Evolutionary conservation across 257 asterid species (phyloP).

Genomic region (Echites panduratus): DNA sequence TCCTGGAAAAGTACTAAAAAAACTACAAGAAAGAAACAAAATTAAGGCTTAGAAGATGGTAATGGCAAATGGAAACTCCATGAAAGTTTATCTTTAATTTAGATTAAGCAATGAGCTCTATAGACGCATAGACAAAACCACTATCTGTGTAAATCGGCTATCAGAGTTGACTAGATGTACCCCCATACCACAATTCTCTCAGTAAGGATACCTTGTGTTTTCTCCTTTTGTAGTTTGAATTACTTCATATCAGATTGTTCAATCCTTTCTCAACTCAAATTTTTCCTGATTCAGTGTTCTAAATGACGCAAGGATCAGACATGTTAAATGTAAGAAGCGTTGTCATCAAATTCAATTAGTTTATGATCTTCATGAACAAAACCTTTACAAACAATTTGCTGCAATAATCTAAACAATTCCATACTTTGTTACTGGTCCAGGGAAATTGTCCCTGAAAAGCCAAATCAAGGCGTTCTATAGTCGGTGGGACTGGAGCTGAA

Average conservation of each 20-base stretch:
- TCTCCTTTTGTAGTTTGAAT: background rate
- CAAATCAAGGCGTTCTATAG: background rate
- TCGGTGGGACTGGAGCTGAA: background rate
- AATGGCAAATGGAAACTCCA: background rate
- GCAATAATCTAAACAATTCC: background rate
- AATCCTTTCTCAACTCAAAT: background rate
- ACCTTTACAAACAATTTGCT: background rate
- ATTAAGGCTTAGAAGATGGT: background rate
- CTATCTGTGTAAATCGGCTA: background rate
- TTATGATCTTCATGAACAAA: background rate
- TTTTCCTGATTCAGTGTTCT: background rate
- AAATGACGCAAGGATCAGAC: background rate
- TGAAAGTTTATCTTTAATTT: background rate
- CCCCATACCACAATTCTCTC: background rate
- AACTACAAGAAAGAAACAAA: background rate
- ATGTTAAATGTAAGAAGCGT: background rate
- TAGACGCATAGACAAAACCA: background rate
- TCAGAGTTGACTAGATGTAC: background rate
- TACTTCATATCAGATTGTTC: background rate
- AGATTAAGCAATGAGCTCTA: background rate
- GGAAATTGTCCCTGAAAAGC: background rate
- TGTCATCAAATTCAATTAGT: background rate
- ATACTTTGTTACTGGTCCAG: background rate
- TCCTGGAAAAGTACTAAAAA: background rate
- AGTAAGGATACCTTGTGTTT: background rate